Conservation (phyloP, 2,329 filamentous ascomycete species). For the Pyricularia grisea region DNA sequence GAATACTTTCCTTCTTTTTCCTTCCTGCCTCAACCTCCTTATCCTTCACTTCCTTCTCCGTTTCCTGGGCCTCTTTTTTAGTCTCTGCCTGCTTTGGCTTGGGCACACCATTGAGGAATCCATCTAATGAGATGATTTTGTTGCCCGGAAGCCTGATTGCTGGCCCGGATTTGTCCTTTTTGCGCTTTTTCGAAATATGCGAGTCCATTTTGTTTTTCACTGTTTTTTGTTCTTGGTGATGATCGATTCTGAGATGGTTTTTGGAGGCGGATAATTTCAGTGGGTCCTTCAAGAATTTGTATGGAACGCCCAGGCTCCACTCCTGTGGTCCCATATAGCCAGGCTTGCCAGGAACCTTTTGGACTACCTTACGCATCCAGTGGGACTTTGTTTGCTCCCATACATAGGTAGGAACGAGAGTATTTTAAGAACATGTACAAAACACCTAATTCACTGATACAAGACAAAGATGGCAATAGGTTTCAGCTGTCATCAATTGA, state of each 20-base stretch:
- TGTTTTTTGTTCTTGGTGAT: background rate
- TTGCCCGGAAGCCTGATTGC: constrained; percentile 33
- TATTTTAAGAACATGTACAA: too few species aligned
- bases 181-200: constrained; percentile 14
- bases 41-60: background rate
- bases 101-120: constrained; percentile 26
- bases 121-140: constrained; percentile 38
- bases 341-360: too few species aligned
- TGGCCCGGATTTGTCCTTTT: constrained; percentile 24
- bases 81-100: background rate
- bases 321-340: background rate
- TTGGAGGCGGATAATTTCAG: background rate
- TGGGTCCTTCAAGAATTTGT: background rate
- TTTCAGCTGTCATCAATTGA: too few species aligned
- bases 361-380: too few species aligned
- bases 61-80: background rate
- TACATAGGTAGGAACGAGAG: too few species aligned
- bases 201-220: background rate
- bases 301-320: background rate
- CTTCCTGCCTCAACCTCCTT: background rate
- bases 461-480: too few species aligned
- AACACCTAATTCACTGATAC: too few species aligned
- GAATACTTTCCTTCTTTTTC: background rate
- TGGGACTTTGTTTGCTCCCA: too few species aligned
- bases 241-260: background rate